phyloP scores from a whole-genome alignment of 2,329 filamentous ascomycete species.

The Scedosporium dehoogii region DNA sequence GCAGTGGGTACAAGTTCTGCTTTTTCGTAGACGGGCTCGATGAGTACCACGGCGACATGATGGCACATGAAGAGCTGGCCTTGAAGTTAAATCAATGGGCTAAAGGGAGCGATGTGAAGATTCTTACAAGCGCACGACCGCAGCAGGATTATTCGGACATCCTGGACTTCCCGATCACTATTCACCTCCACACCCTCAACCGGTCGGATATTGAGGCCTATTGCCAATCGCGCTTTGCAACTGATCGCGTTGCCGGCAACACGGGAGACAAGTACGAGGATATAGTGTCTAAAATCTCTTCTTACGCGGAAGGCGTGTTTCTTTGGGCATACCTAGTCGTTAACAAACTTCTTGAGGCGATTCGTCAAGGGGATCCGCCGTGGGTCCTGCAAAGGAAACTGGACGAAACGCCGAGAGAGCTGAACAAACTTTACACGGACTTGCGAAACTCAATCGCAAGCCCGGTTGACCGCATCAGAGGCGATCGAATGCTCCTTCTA shows the following conservation, averaged over 20 bases:
- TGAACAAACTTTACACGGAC: neutral
- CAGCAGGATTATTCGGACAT: neutral
- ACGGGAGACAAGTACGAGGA: neutral
- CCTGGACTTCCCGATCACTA: neutral
- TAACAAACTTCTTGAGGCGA: neutral
- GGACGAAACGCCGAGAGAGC: neutral
- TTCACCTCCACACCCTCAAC: neutral
- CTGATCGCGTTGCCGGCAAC: neutral
- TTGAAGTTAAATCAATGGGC: neutral
- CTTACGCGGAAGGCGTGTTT: conserved; percentile 6
- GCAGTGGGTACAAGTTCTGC: neutral
- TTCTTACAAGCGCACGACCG: neutral
- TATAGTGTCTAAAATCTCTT: neutral
- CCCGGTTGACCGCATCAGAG: neutral
- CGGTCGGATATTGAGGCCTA: neutral
- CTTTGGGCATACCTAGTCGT: conserved; percentile 8
- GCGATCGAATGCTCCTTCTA: neutral
- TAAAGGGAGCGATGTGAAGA: neutral
- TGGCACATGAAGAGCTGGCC: neutral
- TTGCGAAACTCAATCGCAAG: neutral
- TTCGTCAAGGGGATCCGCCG: neutral
- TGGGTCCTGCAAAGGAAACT: neutral
- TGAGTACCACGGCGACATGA: neutral
- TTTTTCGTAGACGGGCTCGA: conserved; percentile 4
- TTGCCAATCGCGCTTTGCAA: neutral